Evolutionary conservation across 2,329 filamentous ascomycete genomes (phyloP).

Genomic region (Penicillium sp.): DNA sequence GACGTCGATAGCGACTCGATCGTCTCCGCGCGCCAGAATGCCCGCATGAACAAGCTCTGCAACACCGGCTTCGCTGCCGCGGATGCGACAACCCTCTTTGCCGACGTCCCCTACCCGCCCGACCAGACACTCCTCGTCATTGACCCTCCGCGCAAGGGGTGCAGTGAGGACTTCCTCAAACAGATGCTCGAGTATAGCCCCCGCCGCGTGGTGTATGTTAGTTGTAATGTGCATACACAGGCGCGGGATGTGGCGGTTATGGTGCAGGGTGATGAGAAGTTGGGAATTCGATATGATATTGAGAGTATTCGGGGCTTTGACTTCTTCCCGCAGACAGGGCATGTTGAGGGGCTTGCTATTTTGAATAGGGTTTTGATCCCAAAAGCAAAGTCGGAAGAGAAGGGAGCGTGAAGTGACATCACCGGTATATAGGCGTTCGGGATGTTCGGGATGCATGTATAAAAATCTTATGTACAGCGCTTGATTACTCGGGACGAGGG

Average conservation of each 20-base stretch:
- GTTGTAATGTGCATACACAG: constrained; percentile 97
- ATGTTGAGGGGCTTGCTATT: constrained; percentile 69
- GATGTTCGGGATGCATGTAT: neutral
- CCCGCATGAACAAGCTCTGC: constrained; percentile 73
- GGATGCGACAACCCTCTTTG: constrained; percentile 84
- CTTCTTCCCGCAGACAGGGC: constrained; percentile 88
- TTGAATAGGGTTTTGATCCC: constrained; percentile 47
- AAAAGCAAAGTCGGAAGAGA: neutral
- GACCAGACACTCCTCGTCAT: constrained; percentile 92
- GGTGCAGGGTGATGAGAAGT: constrained; percentile 65
- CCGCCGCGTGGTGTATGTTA: constrained; percentile 85
- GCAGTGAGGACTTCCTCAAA: constrained; percentile 79
- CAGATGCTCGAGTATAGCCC: constrained; percentile 83
- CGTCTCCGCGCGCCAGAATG: constrained; percentile 77
- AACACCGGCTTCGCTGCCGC: constrained; percentile 86
- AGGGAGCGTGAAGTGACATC: neutral
- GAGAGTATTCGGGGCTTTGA: constrained; percentile 93
- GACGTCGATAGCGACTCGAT: constrained; percentile 86
- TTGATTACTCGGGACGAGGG: neutral
- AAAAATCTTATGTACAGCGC: neutral
- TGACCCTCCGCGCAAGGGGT: constrained; percentile 95
- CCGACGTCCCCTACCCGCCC: constrained; percentile 71
- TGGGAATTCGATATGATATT: constrained; percentile 70
- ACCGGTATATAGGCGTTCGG: neutral
- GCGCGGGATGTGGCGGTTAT: constrained; percentile 89